phyloP scores from a whole-genome alignment of 257 asterid species.

The Jacaranda mimosifolia region DNA sequence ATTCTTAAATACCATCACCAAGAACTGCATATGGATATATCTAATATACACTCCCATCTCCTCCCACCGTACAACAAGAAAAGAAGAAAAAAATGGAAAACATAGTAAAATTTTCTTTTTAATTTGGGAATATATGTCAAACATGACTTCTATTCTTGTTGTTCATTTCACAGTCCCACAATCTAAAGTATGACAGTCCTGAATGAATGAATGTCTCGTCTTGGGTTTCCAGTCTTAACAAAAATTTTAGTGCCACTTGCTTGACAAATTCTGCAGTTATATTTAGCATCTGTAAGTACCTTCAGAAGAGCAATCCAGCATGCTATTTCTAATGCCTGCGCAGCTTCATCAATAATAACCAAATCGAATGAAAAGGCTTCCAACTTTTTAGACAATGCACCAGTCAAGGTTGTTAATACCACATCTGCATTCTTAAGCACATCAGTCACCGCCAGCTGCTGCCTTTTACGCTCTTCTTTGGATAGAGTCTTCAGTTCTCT shows the following conservation, averaged over 20 bases:
- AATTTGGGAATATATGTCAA: neutral
- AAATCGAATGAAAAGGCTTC: slow-evolving; percentile 80
- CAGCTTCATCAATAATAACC: slow-evolving; percentile 98
- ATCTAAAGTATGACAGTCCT: slow-evolving; percentile 6
- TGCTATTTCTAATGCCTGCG: slow-evolving; percentile 97
- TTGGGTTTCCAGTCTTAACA: neutral
- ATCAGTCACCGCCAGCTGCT: slow-evolving; percentile 96
- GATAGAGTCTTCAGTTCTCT: slow-evolving; percentile 87
- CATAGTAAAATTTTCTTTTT: neutral
- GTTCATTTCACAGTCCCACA: slow-evolving; percentile 14
- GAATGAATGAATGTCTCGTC: neutral
- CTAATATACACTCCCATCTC: slow-evolving; percentile 5
- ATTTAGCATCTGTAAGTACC: slow-evolving; percentile 55
- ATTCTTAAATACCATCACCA: no score
- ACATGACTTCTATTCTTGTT: slow-evolving; percentile 18
- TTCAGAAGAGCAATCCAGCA: slow-evolving; percentile 98
- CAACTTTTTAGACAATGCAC: slow-evolving; percentile 79
- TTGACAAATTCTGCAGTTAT: slow-evolving; percentile 5
- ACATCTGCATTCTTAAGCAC: slow-evolving; percentile 88
- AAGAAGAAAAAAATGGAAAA: neutral
- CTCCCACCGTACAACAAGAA: neutral
- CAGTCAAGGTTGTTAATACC: slow-evolving; percentile 91
- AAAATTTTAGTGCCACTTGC: slow-evolving; percentile 8
- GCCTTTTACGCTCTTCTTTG: slow-evolving; percentile 95
- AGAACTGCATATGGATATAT: slow-evolving; percentile 22